phyloP scores from a whole-genome alignment of 495 filamentous ascomycete genomes.

The Aspergillus avenaceus region DNA sequence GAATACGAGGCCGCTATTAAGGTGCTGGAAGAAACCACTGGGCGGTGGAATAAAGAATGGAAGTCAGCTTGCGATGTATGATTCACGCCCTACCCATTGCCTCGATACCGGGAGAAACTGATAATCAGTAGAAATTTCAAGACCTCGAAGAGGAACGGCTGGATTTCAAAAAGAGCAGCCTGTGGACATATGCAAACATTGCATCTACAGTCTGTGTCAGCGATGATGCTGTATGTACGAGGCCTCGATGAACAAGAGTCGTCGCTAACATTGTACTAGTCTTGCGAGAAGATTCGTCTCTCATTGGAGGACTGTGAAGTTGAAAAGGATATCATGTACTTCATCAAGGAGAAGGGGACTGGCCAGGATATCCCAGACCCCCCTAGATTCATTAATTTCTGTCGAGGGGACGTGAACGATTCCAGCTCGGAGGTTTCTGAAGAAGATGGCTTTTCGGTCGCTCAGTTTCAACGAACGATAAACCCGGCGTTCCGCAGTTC shows the following conservation, averaged over 20 bases:
- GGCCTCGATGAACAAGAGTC: background rate
- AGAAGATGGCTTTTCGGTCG: conserved; percentile 83
- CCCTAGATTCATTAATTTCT: conserved; percentile 98
- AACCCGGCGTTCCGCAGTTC: conserved; percentile 93
- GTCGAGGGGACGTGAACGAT: conserved; percentile 83
- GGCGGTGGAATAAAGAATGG: conserved; percentile 96
- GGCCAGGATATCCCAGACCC: conserved; percentile 97
- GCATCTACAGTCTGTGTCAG: conserved; percentile 98
- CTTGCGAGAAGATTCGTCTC: conserved; percentile 94
- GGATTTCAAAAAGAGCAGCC: conserved; percentile 93
- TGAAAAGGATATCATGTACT: conserved; percentile 85
- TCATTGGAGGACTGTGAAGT: conserved; percentile 95
- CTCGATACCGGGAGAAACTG: conserved; percentile 13
- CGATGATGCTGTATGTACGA: conserved; percentile 71
- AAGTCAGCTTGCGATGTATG: conserved; percentile 86
- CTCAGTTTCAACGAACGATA: conserved; percentile 90
- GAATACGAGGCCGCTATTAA: conserved; percentile 95
- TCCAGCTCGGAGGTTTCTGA: conserved; percentile 77
- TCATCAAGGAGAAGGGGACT: conserved; percentile 87
- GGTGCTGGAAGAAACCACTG: conserved; percentile 90
- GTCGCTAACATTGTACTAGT: conserved; percentile 37
- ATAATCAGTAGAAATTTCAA: conserved; percentile 77
- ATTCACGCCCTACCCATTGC: background rate
- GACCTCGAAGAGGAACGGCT: conserved; percentile 96
- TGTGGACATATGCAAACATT: conserved; percentile 97